phyloP scores from a whole-genome alignment of 257 asterid genomes.

The Solanum piurae region DNA sequence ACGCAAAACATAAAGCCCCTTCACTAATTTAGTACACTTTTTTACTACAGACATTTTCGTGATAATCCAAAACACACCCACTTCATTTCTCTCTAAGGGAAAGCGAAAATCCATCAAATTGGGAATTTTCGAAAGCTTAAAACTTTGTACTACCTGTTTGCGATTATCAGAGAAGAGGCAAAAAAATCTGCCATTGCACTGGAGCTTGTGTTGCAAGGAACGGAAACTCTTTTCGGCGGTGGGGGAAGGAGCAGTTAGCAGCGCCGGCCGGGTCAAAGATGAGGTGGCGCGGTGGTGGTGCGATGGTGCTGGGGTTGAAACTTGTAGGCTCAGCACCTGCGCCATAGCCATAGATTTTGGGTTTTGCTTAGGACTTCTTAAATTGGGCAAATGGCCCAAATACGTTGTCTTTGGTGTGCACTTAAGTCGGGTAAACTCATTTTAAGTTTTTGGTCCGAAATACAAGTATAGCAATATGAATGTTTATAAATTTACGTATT shows the following conservation, averaged over 20 bases:
- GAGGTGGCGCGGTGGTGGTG: slow-evolving; percentile 13
- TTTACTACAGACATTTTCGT: background rate
- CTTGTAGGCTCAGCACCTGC: slow-evolving; percentile 36
- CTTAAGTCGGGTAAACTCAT: background rate
- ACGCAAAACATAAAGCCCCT: background rate
- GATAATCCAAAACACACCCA: background rate
- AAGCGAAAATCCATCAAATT: background rate
- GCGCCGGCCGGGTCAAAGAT: slow-evolving; percentile 2
- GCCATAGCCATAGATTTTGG: slow-evolving; percentile 50
- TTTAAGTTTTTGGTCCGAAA: background rate
- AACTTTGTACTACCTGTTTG: slow-evolving; percentile 43
- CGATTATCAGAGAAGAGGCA: slow-evolving; percentile 72
- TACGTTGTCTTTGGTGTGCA: background rate
- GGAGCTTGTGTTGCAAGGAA: slow-evolving; percentile 26
- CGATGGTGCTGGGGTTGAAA: slow-evolving; percentile 16
- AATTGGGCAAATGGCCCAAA: background rate
- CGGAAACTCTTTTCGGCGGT: slow-evolving; percentile 17
- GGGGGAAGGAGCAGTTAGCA: background rate
- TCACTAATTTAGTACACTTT: background rate
- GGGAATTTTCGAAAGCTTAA: background rate
- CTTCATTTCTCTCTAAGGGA: background rate
- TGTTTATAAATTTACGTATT: background rate
- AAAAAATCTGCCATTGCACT: slow-evolving; percentile 38
- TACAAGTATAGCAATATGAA: background rate
- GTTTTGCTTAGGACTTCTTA: background rate